A percentile compares a stretch with the other conserved stretches of the same genome.
Conservation (phyloP, 192 early-diverging fungal genomes). For the Coemansia sp. region DNA sequence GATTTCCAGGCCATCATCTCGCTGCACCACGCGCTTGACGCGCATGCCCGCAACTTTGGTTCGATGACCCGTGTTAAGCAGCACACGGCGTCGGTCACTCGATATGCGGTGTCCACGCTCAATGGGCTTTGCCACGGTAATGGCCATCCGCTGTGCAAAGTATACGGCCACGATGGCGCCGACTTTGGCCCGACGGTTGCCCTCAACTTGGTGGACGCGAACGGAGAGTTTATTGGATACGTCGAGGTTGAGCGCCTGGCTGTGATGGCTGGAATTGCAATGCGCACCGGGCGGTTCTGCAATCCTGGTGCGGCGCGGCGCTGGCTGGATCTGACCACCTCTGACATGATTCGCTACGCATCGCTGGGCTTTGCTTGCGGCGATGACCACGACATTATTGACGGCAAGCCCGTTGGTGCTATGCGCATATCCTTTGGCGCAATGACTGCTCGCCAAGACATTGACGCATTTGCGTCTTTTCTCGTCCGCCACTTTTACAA, state of each 20-base stretch:
- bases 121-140: slow-evolving; percentile 52
- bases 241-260: slow-evolving; percentile 66
- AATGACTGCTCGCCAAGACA: slow-evolving; percentile 59
- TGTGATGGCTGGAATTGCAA: slow-evolving; percentile 58
- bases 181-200: slow-evolving; percentile 62
- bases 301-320: slow-evolving; percentile 72
- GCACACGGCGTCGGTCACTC: slow-evolving; percentile 53
- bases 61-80: slow-evolving; percentile 35
- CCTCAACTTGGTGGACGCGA: slow-evolving; percentile 61
- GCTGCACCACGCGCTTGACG: slow-evolving; percentile 64
- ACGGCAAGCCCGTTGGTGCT: slow-evolving; percentile 64
- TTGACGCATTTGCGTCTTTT: slow-evolving; percentile 58
- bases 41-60: slow-evolving; percentile 41
- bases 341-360: slow-evolving; percentile 50
- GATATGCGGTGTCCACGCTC: slow-evolving; percentile 45
- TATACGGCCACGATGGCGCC: slow-evolving; percentile 19
- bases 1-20: slow-evolving; percentile 72
- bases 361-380: slow-evolving; percentile 68
- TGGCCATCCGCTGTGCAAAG: slow-evolving; percentile 46
- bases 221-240: slow-evolving; percentile 59
- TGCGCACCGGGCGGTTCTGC: slow-evolving; percentile 74
- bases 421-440: slow-evolving; percentile 77
- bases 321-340: slow-evolving; percentile 58
- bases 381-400: slow-evolving; percentile 68
- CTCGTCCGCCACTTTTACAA: slow-evolving; percentile 54